A percentile compares a stretch with the other conserved stretches of the same genome.
Conservation (phyloP, 352 stramenopile genomes). For the Phytophthora fragariae region DNA sequence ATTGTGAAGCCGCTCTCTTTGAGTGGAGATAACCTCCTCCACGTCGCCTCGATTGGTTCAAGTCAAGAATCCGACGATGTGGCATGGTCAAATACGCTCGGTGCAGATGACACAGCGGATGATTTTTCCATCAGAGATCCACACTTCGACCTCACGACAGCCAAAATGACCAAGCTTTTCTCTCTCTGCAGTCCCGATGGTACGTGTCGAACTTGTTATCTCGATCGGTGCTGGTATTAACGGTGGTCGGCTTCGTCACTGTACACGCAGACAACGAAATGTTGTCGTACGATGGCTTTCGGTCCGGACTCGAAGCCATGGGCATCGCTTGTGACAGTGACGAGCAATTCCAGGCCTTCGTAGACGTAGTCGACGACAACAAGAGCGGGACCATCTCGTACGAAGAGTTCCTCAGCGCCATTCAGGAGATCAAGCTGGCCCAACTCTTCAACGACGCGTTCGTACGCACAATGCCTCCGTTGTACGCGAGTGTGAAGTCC, state of each 20-base stretch:
- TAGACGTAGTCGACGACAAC: slow-evolving; percentile 75
- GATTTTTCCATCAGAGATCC: slow-evolving; percentile 19
- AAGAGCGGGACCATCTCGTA: slow-evolving; percentile 77
- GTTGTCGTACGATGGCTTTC: slow-evolving; percentile 70
- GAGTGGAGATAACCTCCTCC: slow-evolving; percentile 47
- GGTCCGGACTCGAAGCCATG: slow-evolving; percentile 65
- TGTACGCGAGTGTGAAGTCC: slow-evolving; percentile 8
- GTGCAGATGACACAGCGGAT: slow-evolving; percentile 1
- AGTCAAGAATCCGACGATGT: background rate
- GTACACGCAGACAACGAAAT: slow-evolving; percentile 41
- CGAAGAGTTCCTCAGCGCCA: slow-evolving; percentile 77
- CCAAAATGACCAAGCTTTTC: slow-evolving; percentile 47
- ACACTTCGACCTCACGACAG: slow-evolving; percentile 16
- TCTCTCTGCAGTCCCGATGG: slow-evolving; percentile 55
- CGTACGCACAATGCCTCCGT: slow-evolving; percentile 38
- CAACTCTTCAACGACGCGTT: slow-evolving; percentile 72
- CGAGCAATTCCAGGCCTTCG: slow-evolving; percentile 62
- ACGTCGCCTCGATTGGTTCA: slow-evolving; percentile 45
- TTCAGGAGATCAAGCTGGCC: slow-evolving; percentile 88
- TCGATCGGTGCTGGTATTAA: background rate
- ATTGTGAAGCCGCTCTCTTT: slow-evolving; percentile 28
- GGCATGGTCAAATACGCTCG: slow-evolving; percentile 11
- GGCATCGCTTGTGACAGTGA: slow-evolving; percentile 65
- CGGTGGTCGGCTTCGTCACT: background rate
- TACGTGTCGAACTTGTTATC: slow-evolving; percentile 13